These are phyloP conservation scores for Sporothrix sp. DNA, from an alignment of 2,329 filamentous ascomycete species.

Conservation along the genomic window DNA sequence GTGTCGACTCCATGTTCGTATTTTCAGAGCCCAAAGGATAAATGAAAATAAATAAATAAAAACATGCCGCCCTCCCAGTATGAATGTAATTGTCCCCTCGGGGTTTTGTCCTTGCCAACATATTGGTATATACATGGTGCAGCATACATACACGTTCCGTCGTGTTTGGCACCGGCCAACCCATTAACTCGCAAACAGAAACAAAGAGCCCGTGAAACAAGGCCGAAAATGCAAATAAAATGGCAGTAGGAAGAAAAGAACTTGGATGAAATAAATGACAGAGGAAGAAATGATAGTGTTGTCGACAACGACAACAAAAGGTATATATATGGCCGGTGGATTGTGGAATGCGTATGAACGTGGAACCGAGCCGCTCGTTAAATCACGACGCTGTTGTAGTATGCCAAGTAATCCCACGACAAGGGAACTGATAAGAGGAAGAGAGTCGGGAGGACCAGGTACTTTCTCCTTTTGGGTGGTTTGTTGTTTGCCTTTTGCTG, in stretches of 20 bases:
- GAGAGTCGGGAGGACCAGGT: conserved; percentile 7
- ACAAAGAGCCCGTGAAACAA: neutral
- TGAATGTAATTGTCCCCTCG: neutral
- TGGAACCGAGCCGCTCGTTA: neutral
- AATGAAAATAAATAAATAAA: neutral
- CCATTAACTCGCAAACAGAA: neutral
- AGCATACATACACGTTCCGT: neutral
- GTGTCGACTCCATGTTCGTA: no score
- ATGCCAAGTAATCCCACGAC: conserved; percentile 14
- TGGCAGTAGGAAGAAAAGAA: neutral
- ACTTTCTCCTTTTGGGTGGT: neutral
- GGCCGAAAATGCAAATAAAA: neutral
- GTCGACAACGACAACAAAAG: neutral
- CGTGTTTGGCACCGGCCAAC: neutral
- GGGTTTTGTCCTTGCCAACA: neutral
- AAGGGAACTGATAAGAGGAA: conserved; percentile 11
- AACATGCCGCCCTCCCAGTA: neutral
- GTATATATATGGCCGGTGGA: neutral
- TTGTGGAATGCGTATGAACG: neutral
- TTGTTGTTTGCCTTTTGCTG: neutral
- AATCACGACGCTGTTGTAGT: conserved; percentile 1
- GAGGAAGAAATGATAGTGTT: neutral
- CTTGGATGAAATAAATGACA: neutral
- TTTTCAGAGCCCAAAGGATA: no score
- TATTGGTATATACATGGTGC: neutral